phyloP scores from a whole-genome alignment of 2,329 filamentous ascomycete species.

The Alternaria sp. region DNA sequence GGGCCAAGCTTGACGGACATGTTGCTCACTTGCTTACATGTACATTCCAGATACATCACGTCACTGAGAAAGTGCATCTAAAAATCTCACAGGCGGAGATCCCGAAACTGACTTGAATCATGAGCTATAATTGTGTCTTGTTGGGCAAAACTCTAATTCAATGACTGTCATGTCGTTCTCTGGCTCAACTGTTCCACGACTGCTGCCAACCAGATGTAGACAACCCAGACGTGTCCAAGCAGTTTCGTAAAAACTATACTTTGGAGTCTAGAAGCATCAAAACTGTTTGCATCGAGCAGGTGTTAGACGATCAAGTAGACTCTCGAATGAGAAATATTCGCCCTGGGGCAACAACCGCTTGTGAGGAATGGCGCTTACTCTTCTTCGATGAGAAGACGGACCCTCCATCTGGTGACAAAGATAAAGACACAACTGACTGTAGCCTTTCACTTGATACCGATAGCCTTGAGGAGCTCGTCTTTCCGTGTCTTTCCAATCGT shows the following conservation, averaged over 20 bases:
- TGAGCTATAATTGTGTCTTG: neutral
- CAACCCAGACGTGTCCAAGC: neutral
- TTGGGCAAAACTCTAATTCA: neutral
- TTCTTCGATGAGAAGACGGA: too few relatives aligned
- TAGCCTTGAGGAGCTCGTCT: constrained; percentile 45
- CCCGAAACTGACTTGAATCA: neutral
- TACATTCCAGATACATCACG: neutral
- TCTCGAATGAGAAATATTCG: neutral
- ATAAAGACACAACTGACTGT: neutral
- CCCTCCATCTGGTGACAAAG: neutral
- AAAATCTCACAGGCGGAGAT: neutral
- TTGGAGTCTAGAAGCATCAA: neutral
- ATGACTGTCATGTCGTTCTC: neutral
- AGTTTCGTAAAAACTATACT: neutral
- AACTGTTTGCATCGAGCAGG: neutral
- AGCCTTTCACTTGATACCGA: constrained; percentile 45
- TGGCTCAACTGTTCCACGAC: neutral
- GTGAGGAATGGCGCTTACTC: too few relatives aligned
- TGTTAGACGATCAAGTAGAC: neutral
- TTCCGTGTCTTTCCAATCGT: constrained; percentile 24
- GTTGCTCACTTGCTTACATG: neutral
- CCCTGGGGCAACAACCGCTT: too few relatives aligned
- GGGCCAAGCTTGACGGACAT: constrained; percentile 23
- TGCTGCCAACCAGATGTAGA: neutral
- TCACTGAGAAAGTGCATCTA: neutral